Conservation (phyloP, 1,284 basidiomycete species). For the Agaricales sp. region DNA sequence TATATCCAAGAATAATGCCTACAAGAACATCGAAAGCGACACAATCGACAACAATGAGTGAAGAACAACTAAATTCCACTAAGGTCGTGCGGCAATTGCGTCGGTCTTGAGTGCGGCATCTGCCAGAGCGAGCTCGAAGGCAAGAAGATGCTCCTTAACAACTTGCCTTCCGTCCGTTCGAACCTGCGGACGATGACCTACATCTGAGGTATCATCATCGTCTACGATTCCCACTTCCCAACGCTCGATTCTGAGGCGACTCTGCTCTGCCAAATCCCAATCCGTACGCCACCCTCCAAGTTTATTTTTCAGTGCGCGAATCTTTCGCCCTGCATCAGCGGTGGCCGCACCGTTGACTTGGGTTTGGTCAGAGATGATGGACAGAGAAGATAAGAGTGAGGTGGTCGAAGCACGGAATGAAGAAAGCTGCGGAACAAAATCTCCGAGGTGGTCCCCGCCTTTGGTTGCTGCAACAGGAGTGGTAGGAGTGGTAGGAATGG, state of each 20-base stretch:
- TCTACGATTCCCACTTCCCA: constrained; percentile 62
- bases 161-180: constrained; percentile 51
- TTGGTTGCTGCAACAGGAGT: constrained; percentile 14
- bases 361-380: constrained; percentile 73
- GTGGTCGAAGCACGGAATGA: constrained; percentile 63
- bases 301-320: constrained; percentile 73
- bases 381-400: constrained; percentile 62
- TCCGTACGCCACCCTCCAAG: constrained; percentile 67
- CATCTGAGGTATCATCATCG: constrained; percentile 27
- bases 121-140: constrained; percentile 57
- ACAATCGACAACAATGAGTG: too few species aligned
- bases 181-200: constrained; percentile 18
- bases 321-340: constrained; percentile 72
- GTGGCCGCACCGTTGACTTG: constrained; percentile 77
- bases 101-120: constrained; percentile 67
- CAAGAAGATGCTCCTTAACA: constrained; percentile 64
- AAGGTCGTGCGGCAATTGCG: constrained; percentile 60
- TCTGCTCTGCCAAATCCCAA: constrained; percentile 73
- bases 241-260: constrained; percentile 58
- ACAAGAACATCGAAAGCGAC: neutral
- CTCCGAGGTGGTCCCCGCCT: constrained; percentile 42
- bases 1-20: neutral
- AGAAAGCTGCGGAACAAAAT: constrained; percentile 48
- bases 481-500: constrained; percentile 36
- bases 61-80: constrained; percentile 8